Percentiles rank a stretch among this genome's conserved stretches.
These are phyloP conservation scores for Linum usitatissimum DNA, from an alignment of 345 rosid species.

Conservation along the genomic window DNA sequence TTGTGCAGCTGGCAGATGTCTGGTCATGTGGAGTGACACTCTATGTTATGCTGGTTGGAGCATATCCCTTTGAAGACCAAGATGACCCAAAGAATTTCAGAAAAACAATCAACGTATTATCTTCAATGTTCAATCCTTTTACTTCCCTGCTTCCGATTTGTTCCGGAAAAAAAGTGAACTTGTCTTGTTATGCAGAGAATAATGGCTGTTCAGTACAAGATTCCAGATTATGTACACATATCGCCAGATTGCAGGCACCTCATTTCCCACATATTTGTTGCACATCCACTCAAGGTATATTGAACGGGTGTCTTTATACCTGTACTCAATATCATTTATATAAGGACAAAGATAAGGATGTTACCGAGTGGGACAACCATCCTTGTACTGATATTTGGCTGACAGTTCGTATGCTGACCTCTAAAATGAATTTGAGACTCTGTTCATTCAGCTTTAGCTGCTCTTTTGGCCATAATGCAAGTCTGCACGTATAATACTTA, in stretches of 20 bases:
- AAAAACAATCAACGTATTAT: not conserved
- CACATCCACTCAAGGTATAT: slow-evolving; percentile 7
- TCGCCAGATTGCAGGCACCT: slow-evolving; percentile 7
- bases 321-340: not conserved
- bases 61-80: slow-evolving; percentile 4
- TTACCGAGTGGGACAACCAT: not conserved
- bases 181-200: not conserved
- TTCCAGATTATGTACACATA: slow-evolving; percentile 5
- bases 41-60: slow-evolving; percentile 5
- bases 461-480: too few species aligned
- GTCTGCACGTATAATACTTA: too few species aligned
- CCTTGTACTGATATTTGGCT: not conserved
- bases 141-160: not conserved
- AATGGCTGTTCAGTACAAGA: slow-evolving; percentile 7
- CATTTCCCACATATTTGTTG: not conserved
- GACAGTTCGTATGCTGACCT: not conserved
- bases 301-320: not conserved
- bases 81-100: slow-evolving; percentile 7
- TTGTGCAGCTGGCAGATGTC: slow-evolving; percentile 4
- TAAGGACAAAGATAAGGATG: not conserved
- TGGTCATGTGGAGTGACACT: slow-evolving; percentile 7
- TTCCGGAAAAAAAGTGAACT: too few species aligned
- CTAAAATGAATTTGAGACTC: too few species aligned
- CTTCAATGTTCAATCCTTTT: not conserved
- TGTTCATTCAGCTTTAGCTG: too few species aligned